phyloP scores from a whole-genome alignment of 2,329 filamentous ascomycete species.

The Helminthosporium solani region DNA sequence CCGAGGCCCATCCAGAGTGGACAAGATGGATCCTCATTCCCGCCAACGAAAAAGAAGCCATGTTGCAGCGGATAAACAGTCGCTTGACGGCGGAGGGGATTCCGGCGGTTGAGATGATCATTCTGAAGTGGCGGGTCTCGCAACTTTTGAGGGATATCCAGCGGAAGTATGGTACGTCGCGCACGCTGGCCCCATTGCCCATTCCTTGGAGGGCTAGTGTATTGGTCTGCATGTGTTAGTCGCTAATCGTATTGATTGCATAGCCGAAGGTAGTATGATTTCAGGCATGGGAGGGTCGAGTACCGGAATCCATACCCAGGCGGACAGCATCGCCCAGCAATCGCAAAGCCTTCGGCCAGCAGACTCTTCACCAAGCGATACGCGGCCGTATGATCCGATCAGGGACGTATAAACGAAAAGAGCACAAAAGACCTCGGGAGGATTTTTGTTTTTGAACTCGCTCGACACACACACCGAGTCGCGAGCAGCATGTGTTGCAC shows the following conservation, averaged over 20 bases:
- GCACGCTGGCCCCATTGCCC: conserved; percentile 11
- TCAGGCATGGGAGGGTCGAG: conserved; percentile 30
- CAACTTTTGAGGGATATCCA: conserved; percentile 40
- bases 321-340: conserved; percentile 29
- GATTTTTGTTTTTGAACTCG: conserved; percentile 20
- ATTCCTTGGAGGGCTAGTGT: conserved; percentile 18
- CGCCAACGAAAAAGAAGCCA: conserved; percentile 39
- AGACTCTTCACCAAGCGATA: conserved; percentile 37
- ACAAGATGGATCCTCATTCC: conserved; percentile 41
- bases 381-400: conserved; percentile 39
- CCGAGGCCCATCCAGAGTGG: conserved; percentile 40
- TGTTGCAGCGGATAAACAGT: conserved; percentile 38
- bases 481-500: conserved; percentile 1
- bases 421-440: conserved; percentile 12
- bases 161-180: conserved; percentile 40
- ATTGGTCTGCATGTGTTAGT: conserved; percentile 22
- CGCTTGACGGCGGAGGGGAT: conserved; percentile 38
- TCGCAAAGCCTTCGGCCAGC: conserved; percentile 33
- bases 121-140: conserved; percentile 41
- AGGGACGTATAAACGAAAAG: conserved; percentile 33
- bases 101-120: conserved; percentile 40
- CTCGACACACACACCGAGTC: conserved; percentile 4
- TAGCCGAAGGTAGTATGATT: conserved; percentile 42
- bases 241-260: conserved; percentile 33
- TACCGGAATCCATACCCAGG: conserved; percentile 29